These are phyloP conservation scores for Neoscytalidium dimidiatum DNA, from an alignment of 2,329 filamentous ascomycete species.

Conservation along the genomic window DNA sequence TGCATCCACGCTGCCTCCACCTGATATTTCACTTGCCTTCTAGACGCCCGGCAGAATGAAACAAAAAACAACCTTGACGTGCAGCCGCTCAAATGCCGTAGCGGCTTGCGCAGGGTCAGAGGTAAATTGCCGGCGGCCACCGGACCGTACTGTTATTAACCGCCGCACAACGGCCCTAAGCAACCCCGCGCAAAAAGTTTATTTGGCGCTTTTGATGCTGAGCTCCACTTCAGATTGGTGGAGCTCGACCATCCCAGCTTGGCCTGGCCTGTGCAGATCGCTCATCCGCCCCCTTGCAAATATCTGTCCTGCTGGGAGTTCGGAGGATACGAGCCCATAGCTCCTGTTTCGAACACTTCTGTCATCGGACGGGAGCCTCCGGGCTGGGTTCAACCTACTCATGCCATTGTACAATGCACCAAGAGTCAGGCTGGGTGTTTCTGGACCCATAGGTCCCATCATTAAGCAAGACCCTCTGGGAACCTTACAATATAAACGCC, in stretches of 20 bases:
- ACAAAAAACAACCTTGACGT: background rate
- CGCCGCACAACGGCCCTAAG: background rate
- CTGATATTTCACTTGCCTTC: background rate
- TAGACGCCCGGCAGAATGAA: background rate
- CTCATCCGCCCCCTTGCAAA: background rate
- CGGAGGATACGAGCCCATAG: background rate
- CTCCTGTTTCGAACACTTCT: background rate
- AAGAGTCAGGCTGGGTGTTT: background rate
- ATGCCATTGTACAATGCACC: background rate
- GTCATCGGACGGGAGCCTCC: background rate
- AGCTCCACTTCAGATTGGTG: background rate
- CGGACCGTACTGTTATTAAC: conserved; percentile 13
- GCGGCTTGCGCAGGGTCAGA: background rate
- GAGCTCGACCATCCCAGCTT: background rate
- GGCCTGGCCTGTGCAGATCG: background rate
- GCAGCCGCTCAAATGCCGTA: background rate
- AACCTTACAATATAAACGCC: background rate
- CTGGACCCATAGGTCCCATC: background rate
- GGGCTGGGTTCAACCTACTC: background rate
- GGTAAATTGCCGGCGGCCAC: conserved; percentile 12
- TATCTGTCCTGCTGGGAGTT: background rate
- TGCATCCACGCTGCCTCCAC: background rate
- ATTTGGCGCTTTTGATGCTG: background rate
- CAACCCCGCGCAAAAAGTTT: conserved; percentile 7
- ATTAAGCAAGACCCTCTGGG: background rate